phyloP scores from a whole-genome alignment of 306 rosid species.

The Sphenostylis stenocarpa region DNA sequence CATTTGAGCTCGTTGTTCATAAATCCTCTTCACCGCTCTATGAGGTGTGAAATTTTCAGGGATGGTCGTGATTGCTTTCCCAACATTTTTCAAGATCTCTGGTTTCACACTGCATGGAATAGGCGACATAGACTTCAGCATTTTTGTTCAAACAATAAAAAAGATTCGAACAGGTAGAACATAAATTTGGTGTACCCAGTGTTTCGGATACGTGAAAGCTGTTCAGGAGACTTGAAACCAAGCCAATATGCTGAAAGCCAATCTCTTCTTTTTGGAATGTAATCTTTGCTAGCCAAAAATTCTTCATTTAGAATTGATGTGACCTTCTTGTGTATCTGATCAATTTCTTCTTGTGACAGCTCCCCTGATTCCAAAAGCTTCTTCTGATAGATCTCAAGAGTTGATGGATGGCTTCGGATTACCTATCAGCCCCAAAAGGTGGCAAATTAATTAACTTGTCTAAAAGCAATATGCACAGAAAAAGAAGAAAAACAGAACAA shows the following conservation, averaged over 20 bases:
- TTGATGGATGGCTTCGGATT: slow-evolving; percentile 77
- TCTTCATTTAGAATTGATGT: slow-evolving; percentile 80
- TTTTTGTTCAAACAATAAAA: neutral
- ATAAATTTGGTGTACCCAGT: slow-evolving; percentile 68
- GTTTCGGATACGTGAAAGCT: slow-evolving; percentile 84
- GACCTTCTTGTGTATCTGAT: slow-evolving; percentile 70
- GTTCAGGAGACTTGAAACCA: slow-evolving; percentile 97
- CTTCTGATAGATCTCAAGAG: slow-evolving; percentile 85
- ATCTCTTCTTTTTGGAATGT: slow-evolving; percentile 85
- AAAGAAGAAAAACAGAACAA: slow-evolving; percentile 15
- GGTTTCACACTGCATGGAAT: slow-evolving; percentile 73
- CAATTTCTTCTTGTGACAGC: slow-evolving; percentile 65
- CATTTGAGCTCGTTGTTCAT: slow-evolving; percentile 87
- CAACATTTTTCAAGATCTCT: slow-evolving; percentile 87
- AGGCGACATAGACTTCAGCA: slow-evolving; percentile 29
- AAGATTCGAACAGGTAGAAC: neutral
- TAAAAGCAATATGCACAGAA: slow-evolving; percentile 5
- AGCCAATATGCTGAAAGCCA: slow-evolving; percentile 98
- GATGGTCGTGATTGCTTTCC: slow-evolving; percentile 80
- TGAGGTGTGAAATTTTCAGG: slow-evolving; percentile 87
- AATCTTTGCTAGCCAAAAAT: slow-evolving; percentile 87
- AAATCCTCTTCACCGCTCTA: slow-evolving; percentile 87
- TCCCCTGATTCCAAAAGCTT: slow-evolving; percentile 78
- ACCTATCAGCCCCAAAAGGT: slow-evolving; percentile 49
- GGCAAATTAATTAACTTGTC: slow-evolving; percentile 30